These are phyloP conservation scores for Nicotiana attenuata DNA, from an alignment of 257 asterid genomes.

Conservation along the genomic window DNA sequence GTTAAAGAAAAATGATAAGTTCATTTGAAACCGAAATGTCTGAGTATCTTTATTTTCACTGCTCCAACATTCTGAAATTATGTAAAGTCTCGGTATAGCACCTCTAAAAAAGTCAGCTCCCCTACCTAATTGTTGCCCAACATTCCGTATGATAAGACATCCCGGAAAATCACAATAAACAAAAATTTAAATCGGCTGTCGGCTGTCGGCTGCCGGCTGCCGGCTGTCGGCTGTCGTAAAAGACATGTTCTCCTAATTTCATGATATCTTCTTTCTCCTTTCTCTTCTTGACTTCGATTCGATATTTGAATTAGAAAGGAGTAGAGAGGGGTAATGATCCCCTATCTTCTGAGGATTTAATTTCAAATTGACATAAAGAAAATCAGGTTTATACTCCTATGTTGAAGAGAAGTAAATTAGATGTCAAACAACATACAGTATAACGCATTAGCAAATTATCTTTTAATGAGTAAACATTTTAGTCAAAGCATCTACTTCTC, in stretches of 20 bases:
- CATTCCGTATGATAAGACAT: not conserved
- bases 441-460: not conserved
- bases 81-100: not conserved
- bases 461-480: not conserved
- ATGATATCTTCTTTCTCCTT: not conserved
- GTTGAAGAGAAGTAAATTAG: not conserved
- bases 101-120: not conserved
- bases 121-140: not conserved
- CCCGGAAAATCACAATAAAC: not conserved
- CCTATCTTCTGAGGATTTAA: not conserved
- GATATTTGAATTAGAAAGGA: not conserved
- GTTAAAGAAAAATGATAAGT: not conserved
- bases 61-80: not conserved
- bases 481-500: too few species aligned
- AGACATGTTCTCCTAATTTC: not conserved
- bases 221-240: not conserved
- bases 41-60: not conserved
- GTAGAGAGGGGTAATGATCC: not conserved
- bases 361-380: not conserved
- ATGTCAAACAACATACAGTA: not conserved
- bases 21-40: not conserved
- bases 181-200: not conserved
- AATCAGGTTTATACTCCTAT: not conserved
- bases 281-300: not conserved
- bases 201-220: not conserved